These are phyloP conservation scores for Cryptosporidium ryanae DNA, from an alignment of 169 alveolate genomes.

Conservation along the genomic window DNA sequence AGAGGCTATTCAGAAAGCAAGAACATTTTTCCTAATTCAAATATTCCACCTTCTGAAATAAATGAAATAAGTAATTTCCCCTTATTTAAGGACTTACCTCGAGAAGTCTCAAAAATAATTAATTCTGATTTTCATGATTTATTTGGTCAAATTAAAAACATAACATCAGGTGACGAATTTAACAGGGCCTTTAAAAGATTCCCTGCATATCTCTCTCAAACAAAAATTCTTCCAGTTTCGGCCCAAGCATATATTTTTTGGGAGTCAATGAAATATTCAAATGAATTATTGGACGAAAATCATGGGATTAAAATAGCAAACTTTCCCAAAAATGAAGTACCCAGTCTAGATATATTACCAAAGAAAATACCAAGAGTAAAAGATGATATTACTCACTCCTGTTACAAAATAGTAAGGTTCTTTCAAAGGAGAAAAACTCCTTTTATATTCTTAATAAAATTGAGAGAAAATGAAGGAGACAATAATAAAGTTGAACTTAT, in stretches of 20 bases:
- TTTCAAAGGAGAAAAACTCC: constrained; percentile 50
- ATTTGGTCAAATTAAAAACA: not conserved
- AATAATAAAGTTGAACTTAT: constrained; percentile 15
- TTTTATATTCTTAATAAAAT: constrained; percentile 2
- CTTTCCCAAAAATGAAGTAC: constrained; percentile 46
- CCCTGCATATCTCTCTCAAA: constrained; percentile 73
- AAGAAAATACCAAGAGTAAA: constrained; percentile 34
- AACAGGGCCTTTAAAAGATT: constrained; percentile 26
- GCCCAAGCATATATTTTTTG: constrained; percentile 60
- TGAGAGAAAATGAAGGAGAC: not conserved
- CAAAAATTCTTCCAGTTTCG: constrained; percentile 26
- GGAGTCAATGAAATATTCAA: constrained; percentile 39
- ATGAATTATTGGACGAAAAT: constrained; percentile 22
- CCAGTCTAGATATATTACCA: constrained; percentile 25
- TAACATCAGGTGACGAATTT: not conserved
- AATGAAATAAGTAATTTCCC: constrained; percentile 25
- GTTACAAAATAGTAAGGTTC: constrained; percentile 50
- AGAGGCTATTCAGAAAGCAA: constrained; percentile 15
- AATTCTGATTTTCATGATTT: not conserved
- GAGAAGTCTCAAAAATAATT: constrained; percentile 1
- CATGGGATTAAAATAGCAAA: constrained; percentile 14
- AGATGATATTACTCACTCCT: constrained; percentile 23
- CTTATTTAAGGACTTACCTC: not conserved
- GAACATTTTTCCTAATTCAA: constrained; percentile 7
- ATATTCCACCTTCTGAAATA: not conserved